Evolutionary conservation across 768 basidiomycete genomes (phyloP), one percentile per base, ranked within the genome.

Genomic region (Lactifluus volemus): DNA sequence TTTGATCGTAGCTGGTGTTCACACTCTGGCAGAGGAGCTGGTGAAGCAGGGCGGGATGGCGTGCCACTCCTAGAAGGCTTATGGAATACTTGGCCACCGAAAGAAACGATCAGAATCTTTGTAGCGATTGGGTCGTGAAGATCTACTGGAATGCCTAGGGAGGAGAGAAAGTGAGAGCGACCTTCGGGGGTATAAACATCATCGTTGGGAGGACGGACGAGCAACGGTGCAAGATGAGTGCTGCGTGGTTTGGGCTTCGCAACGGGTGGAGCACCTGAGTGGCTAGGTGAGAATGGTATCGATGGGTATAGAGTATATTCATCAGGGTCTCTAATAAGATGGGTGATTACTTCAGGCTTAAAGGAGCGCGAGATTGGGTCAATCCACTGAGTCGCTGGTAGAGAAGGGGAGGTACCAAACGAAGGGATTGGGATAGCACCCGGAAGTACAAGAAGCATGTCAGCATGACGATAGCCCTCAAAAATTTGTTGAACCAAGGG

Each of bases 391-490:
- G 79, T 74, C 0, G 88, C 79, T 2, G 88, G 88, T 11, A 90
- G 76, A 1, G 73, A 54, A 0, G 83, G 83, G 11, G 75, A 69
- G 19, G 70, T 52, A 5, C 76, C 70, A 70, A 92, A 90, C 0
- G 88, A 85, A 0, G 89, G 89, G 53, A 92, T 85, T 0, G 89
- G 89, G 49, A 92, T 88, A 44, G 76, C 73, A 10, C 88, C 89
- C 0, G 89, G 89, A 1, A 90, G 76, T 5, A 83, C 81, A 3
- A 89, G 72, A 0, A 90, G 78, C 34, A 89, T 75, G 66, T 89
- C 84, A 3, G 88, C 88, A 67, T 82, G 84, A 12, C 82, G 77
- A 67, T 89, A 90, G 21, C 88, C 88, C 10, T 74, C 69, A 56
- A 78, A 75, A 14, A 89, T 79, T 60, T 88, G 80, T n/a, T 78